Evolutionary conservation across 176 grass and related monocot species (phyloP), one percentile per base, ranked within the genome.

Genomic region (Lolium rigidum): DNA sequence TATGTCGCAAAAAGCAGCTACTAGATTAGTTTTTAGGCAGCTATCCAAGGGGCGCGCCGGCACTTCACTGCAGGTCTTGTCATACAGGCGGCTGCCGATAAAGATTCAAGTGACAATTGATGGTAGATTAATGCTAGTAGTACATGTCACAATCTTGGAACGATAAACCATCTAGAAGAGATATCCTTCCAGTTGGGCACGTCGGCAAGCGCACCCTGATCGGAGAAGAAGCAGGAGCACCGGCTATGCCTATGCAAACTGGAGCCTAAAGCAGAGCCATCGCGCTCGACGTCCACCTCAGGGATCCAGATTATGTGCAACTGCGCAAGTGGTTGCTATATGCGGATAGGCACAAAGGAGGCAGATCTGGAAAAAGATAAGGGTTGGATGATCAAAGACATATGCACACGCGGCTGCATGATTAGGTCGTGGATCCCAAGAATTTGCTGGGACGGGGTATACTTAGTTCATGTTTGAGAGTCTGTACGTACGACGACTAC

Each of bases 171-270:
- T 22, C 61, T 78, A 76, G 69, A 83, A 83, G 39, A 20, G 14
- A 31, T 9, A 31, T 14, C 52, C 4, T 74, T 31, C 26, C 16
- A 35, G 20, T 16, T 6, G 50, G 64, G 38, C 39, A 70, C 72
- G 60, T 56, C 86, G 48, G 78, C 69, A 38, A 46, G 13, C 24
- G 26, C 80, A 70, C 65, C 60, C 37, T 82, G 61, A 77, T 77
- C 80, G 28, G 17, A 13, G 67, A 58, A 37, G 6, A 58, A 22
- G 10, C 76, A 58, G 4, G n/a, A 17, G 63, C 9, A 3, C 10
- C 9, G n/a, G 46, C 44, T 3, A 49, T 24, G 20, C 21, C 10
- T 35, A 35, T 35, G 56, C 2, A 1, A 66, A 44, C 43, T 13
- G 10, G 7, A 74, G 70, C 6, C n/a, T 35, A 88, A 76, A 79